Conservation (phyloP, 208 protist genomes). For the Strigomonas culicis region DNA sequence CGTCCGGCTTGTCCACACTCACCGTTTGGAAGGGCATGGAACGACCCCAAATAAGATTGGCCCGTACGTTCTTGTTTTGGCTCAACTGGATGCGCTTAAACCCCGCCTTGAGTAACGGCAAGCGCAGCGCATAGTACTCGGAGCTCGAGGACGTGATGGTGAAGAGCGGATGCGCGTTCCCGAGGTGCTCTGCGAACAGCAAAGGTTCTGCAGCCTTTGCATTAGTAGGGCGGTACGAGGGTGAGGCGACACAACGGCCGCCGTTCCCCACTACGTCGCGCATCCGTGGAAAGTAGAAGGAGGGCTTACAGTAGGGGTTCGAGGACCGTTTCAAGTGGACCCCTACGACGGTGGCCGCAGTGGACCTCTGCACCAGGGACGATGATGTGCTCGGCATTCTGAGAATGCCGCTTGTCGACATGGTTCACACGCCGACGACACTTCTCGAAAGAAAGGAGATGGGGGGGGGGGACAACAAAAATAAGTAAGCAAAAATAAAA, state of each 20-base stretch:
- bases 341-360: not conserved
- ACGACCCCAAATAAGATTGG: constrained; percentile 74
- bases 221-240: no score
- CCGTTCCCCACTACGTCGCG: constrained; percentile 20
- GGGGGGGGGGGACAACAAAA: not conserved
- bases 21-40: constrained; percentile 49
- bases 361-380: not conserved
- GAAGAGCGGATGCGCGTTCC: constrained; percentile 67
- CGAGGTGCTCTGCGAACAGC: constrained; percentile 39
- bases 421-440: not conserved
- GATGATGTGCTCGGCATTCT: not conserved
- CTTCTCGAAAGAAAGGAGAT: not conserved
- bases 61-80: constrained; percentile 19
- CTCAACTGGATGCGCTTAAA: constrained; percentile 53
- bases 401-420: not conserved
- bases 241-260: no score
- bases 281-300: constrained; percentile 80
- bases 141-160: constrained; percentile 71
- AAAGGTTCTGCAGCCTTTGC: constrained; percentile 10
- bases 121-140: constrained; percentile 96
- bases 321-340: constrained; percentile 74
- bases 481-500: no score
- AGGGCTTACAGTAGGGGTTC: constrained; percentile 57
- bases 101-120: constrained; percentile 83
- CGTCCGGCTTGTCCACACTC: not conserved